phyloP scores from a whole-genome alignment of 2,329 filamentous ascomycete species.

The Pyrenochaeta sp. region DNA sequence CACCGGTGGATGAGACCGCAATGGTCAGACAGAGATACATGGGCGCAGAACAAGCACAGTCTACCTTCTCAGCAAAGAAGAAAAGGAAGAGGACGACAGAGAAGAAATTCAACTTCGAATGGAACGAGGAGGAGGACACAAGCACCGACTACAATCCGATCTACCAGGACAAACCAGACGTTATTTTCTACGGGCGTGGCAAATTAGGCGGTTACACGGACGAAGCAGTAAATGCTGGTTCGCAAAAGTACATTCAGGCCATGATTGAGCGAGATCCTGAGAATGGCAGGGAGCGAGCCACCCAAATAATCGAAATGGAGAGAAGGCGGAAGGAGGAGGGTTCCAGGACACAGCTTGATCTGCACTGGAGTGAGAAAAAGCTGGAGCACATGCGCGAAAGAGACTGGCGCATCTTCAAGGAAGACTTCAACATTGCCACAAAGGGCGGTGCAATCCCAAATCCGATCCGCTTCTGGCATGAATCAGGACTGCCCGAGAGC shows the following conservation, averaged over 20 bases:
- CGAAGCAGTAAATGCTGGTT: slow-evolving; percentile 60
- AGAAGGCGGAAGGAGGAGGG: slow-evolving; percentile 76
- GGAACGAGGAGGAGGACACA: slow-evolving; percentile 95
- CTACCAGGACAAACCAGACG: slow-evolving; percentile 72
- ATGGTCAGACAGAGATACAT: slow-evolving; percentile 85
- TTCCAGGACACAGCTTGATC: slow-evolving; percentile 77
- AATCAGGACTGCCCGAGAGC: slow-evolving; percentile 79
- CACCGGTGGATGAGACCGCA: slow-evolving; percentile 70
- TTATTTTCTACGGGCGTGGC: slow-evolving; percentile 74
- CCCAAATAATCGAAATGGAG: slow-evolving; percentile 86
- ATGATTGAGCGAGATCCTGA: slow-evolving; percentile 78
- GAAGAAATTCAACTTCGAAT: slow-evolving; percentile 99
- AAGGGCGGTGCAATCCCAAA: slow-evolving; percentile 93
- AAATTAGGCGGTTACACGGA: slow-evolving; percentile 72
- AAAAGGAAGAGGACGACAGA: slow-evolving; percentile 92
- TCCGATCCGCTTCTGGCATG: slow-evolving; percentile 93
- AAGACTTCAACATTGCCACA: slow-evolving; percentile 95
- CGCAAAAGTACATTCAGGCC: slow-evolving; percentile 68
- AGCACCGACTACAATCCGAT: slow-evolving; percentile 82
- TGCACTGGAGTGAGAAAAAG: slow-evolving; percentile 95
- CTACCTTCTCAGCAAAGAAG: slow-evolving; percentile 93
- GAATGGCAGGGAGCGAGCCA: slow-evolving; percentile 77
- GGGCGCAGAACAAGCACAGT: slow-evolving; percentile 85
- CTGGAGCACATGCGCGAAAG: slow-evolving; percentile 94
- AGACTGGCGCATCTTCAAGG: slow-evolving; percentile 99